Conservation (phyloP, 2,329 filamentous ascomycete genomes). For the Sporothrix protearum region DNA sequence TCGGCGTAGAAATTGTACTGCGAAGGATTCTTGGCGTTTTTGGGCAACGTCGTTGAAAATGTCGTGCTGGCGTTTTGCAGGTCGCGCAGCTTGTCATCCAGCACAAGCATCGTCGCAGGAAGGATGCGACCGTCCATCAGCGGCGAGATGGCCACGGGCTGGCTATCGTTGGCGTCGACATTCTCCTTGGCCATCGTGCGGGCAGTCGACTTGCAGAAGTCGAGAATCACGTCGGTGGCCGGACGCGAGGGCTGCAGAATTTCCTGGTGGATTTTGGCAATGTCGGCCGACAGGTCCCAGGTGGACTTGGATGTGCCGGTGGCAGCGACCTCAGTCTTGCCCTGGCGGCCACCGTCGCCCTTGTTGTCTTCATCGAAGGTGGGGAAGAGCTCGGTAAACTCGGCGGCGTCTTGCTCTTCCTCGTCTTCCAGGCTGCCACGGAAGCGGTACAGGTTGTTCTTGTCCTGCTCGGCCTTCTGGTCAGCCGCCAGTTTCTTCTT, state of each 20-base stretch:
- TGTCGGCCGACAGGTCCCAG: conserved; percentile 55
- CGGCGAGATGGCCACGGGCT: conserved; percentile 32
- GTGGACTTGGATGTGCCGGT: conserved; percentile 33
- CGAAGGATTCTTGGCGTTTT: conserved; percentile 27
- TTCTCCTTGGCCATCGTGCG: conserved; percentile 37
- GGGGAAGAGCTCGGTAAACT: conserved; percentile 79
- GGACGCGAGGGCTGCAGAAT: conserved; percentile 48
- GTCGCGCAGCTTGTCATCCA: conserved; percentile 56
- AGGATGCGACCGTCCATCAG: conserved; percentile 55
- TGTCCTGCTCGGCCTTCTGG: conserved; percentile 68
- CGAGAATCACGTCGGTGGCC: conserved; percentile 42
- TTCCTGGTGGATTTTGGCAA: conserved; percentile 58
- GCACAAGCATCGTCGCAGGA: conserved; percentile 60
- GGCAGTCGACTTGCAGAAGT: conserved; percentile 45
- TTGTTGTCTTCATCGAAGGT: conserved; percentile 56
- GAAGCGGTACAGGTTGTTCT: conserved; percentile 78
- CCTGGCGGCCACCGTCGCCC: conserved; percentile 25
- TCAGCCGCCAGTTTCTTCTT: conserved; percentile 71
- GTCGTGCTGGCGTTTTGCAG: conserved; percentile 20
- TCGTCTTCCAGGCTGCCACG: conserved; percentile 72
- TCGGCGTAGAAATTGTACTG: conserved; percentile 89
- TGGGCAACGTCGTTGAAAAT: conserved; percentile 29
- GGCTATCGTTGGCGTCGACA: not conserved
- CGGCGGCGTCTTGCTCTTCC: conserved; percentile 68
- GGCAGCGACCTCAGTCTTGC: not conserved